phyloP scores from a whole-genome alignment of 192 early-diverging fungal genomes.

The Phycomyces blakesleeanus region DNA sequence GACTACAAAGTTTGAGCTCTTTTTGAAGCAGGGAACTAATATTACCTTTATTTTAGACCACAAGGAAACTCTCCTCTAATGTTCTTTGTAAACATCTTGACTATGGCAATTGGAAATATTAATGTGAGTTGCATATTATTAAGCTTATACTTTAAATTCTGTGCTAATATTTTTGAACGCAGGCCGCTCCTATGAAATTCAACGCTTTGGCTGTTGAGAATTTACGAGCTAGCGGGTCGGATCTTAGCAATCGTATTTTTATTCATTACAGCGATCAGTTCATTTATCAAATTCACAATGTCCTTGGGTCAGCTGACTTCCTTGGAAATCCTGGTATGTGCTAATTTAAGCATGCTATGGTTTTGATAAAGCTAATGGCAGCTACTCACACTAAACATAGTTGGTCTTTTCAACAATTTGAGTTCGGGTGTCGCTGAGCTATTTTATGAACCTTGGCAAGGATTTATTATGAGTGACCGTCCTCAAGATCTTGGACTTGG shows the following conservation, averaged over 20 bases:
- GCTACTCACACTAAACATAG: slow-evolving; percentile 21
- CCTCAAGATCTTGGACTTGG: slow-evolving; percentile 94
- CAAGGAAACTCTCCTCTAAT: slow-evolving; percentile 47
- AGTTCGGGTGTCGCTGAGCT: slow-evolving; percentile 92
- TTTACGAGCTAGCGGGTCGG: slow-evolving; percentile 72
- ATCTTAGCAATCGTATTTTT: slow-evolving; percentile 74
- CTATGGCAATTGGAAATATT: slow-evolving; percentile 97
- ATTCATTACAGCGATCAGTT: slow-evolving; percentile 89
- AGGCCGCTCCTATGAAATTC: slow-evolving; percentile 84
- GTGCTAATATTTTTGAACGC: not conserved
- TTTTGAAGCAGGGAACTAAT: too few species aligned
- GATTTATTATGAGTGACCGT: slow-evolving; percentile 89
- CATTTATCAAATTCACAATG: slow-evolving; percentile 80
- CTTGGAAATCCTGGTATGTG: slow-evolving; percentile 79
- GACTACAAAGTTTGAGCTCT: slow-evolving; percentile 14
- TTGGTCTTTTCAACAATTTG: slow-evolving; percentile 94
- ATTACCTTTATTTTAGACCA: slow-evolving; percentile 22
- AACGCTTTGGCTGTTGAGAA: slow-evolving; percentile 89
- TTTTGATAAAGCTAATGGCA: not conserved
- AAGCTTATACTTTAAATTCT: not conserved
- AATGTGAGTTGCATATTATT: slow-evolving; percentile 54
- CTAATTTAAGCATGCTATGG: not conserved
- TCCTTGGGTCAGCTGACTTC: slow-evolving; percentile 95
- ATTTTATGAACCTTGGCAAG: slow-evolving; percentile 98
- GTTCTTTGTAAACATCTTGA: slow-evolving; percentile 82